Evolutionary conservation across 768 basidiomycete species (phyloP).

Genomic region (Boletus subcaerulescens): DNA sequence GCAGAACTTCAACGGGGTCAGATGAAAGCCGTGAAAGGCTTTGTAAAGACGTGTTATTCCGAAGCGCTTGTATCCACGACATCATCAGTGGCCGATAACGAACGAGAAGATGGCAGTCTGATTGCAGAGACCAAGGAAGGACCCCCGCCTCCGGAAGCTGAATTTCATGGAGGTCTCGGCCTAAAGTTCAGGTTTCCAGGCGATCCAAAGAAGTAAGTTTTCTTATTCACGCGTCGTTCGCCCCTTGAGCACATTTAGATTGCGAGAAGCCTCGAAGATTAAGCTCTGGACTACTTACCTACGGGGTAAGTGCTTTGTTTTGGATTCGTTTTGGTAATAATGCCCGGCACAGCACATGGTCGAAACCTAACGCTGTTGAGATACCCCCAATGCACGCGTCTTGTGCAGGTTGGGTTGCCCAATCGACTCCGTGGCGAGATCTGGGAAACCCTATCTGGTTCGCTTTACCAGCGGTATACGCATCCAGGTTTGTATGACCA

Average conservation of each 20-base stretch:
- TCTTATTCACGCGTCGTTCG: background rate
- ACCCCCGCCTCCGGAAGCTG: conserved; percentile 42
- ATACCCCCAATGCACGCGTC: conserved; percentile 95
- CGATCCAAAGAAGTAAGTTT: conserved; percentile 80
- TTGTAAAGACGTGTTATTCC: conserved; percentile 91
- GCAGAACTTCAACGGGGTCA: conserved; percentile 83
- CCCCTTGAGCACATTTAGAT: conserved; percentile 39
- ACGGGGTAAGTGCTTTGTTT: conserved; percentile 45
- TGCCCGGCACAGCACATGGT: conserved; percentile 64
- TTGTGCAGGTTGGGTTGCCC: conserved; percentile 95
- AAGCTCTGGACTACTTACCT: conserved; percentile 94
- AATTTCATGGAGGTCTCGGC: conserved; percentile 77
- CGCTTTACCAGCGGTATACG: conserved; percentile 83
- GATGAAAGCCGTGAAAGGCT: conserved; percentile 91
- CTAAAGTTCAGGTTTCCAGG: conserved; percentile 88
- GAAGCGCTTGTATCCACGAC: conserved; percentile 73
- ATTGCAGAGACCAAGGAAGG: conserved; percentile 53
- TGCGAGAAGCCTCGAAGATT: conserved; percentile 90
- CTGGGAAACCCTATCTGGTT: conserved; percentile 97
- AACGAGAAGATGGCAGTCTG: conserved; percentile 66
- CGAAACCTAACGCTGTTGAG: conserved; percentile 93
- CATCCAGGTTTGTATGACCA: conserved; percentile 81
- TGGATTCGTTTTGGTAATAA: conserved; percentile 8
- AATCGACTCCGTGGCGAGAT: conserved; percentile 94
- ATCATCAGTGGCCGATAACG: conserved; percentile 57